Conservation (phyloP, 192 early-diverging fungal genomes). For the Umbelopsis ramanniana region DNA sequence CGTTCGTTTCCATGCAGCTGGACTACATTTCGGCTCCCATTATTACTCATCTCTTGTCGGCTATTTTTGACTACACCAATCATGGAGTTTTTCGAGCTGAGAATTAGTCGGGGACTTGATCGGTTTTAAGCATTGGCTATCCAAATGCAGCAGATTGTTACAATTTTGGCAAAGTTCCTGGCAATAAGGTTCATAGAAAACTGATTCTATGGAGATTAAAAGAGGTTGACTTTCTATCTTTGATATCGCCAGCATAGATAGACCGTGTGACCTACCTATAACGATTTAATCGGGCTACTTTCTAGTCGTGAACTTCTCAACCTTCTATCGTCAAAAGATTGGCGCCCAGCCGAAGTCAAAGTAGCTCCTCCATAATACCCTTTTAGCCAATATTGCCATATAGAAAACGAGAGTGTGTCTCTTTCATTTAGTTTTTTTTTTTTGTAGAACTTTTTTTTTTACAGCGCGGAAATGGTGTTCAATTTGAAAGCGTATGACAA, state of each 20-base stretch:
- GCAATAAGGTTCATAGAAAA: not conserved
- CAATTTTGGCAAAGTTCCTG: not conserved
- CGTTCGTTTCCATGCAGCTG: too few relatives aligned
- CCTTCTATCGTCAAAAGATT: not conserved
- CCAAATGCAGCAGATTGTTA: constrained; percentile 13
- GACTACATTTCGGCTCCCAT: not conserved
- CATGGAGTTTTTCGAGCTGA: not conserved
- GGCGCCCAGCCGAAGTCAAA: not conserved
- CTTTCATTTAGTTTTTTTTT: not conserved
- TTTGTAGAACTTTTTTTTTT: too few relatives aligned
- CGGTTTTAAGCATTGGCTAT: not conserved
- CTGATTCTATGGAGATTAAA: not conserved
- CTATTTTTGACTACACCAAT: not conserved
- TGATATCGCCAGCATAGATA: not conserved
- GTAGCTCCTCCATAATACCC: not conserved
- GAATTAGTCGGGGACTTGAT: constrained; percentile 5
- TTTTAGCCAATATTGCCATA: not conserved
- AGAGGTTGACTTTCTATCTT: not conserved
- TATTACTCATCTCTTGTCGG: not conserved
- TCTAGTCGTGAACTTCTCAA: not conserved
- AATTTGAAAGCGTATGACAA: not conserved
- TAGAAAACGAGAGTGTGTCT: not conserved
- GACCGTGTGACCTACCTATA: constrained; percentile 2
- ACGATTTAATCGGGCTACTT: too few relatives aligned
- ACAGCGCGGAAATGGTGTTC: too few relatives aligned